phyloP scores from a whole-genome alignment of 106 monocot species.

The Dioscorea dumetorum region DNA sequence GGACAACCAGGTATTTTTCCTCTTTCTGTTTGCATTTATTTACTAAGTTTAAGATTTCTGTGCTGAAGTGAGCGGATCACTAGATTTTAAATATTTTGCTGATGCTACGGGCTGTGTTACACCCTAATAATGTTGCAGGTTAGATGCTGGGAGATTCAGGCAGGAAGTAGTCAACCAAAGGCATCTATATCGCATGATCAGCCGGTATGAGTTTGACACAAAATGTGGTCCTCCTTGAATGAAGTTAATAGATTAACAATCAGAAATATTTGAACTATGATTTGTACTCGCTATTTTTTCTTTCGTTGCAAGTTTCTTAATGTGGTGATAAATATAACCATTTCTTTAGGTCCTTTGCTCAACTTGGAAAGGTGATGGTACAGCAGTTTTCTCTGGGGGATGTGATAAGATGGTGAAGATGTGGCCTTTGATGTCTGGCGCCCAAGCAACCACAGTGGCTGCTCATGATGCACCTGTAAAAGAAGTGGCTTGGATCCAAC shows the following conservation, averaged over 20 bases:
- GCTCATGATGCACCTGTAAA: slow-evolving; percentile 90
- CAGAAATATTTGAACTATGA: no score
- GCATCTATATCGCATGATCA: slow-evolving; percentile 88
- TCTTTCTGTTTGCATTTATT: background rate
- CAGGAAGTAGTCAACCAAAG: slow-evolving; percentile 48
- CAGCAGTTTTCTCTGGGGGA: slow-evolving; percentile 84
- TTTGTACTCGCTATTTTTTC: no score
- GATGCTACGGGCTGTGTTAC: background rate
- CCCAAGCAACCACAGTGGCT: slow-evolving; percentile 74
- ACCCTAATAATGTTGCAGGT: slow-evolving; percentile 32
- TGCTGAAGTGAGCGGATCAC: background rate
- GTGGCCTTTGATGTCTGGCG: slow-evolving; percentile 95
- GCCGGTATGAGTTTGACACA: slow-evolving; percentile 22
- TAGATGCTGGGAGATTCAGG: slow-evolving; percentile 88
- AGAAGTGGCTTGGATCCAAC: slow-evolving; percentile 84
- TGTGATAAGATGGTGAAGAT: slow-evolving; percentile 94
- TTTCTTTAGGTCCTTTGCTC: slow-evolving; percentile 80
- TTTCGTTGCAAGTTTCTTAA: no score
- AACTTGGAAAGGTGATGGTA: slow-evolving; percentile 95
- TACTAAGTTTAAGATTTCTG: background rate
- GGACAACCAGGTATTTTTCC: slow-evolving; percentile 79
- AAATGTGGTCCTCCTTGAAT: no score
- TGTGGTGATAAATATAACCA: no score
- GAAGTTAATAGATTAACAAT: no score
- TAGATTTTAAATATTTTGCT: background rate